A percentile compares a stretch with the other conserved stretches of the same genome.
Evolutionary conservation across 306 rosid species (phyloP).

Genomic region (Boehmeria nivea): DNA sequence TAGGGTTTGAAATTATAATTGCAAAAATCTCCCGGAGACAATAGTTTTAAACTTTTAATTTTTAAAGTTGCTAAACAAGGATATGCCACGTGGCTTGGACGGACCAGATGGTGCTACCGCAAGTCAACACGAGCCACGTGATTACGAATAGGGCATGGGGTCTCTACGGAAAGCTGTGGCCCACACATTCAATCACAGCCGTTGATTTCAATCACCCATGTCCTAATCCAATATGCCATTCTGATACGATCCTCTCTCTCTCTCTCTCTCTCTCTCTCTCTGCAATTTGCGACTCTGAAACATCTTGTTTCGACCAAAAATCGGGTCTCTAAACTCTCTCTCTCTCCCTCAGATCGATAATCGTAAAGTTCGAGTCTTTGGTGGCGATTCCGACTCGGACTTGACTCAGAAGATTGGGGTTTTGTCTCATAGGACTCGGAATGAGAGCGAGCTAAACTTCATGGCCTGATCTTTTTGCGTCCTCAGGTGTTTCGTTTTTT

Average conservation of each 20-base stretch:
- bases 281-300: neutral
- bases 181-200: conserved; percentile 9
- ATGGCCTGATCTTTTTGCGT: neutral
- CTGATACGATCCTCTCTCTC: conserved; percentile 1
- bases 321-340: conserved; percentile 14
- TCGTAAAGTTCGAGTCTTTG: conserved; percentile 7
- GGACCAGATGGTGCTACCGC: neutral
- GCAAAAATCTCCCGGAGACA: no score
- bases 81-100: neutral
- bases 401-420: conserved; percentile 1
- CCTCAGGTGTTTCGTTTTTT: conserved; percentile 34
- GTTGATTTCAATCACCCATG: neutral
- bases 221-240: neutral
- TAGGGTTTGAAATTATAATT: no score
- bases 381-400: conserved; percentile 20
- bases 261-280: neutral
- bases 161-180: neutral
- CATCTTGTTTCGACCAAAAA: neutral
- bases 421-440: conserved; percentile 8
- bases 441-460: conserved; percentile 9
- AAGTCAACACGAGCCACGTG: conserved; percentile 11
- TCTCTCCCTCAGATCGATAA: conserved; percentile 26
- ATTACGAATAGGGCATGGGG: no score
- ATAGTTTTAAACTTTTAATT: no score
- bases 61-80: neutral